Percentiles rank a stretch among this genome's conserved stretches.
phyloP scores from a whole-genome alignment of 2,329 filamentous ascomycete genomes.

The Exophiala mesophila region DNA sequence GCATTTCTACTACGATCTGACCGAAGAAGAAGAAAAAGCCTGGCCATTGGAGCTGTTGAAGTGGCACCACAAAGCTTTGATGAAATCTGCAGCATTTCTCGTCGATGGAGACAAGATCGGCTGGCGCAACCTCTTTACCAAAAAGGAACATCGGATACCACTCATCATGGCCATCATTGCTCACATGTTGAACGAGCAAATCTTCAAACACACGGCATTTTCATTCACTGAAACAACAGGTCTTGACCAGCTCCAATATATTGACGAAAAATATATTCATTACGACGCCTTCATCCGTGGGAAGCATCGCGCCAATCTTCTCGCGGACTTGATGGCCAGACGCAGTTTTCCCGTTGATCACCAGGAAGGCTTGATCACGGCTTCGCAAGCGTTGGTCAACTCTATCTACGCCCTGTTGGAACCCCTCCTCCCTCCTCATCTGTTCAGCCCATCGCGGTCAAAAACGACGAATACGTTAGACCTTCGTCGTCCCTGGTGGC shows the following conservation, averaged over 20 bases:
- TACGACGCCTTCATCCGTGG: constrained; percentile 22
- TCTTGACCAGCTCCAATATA: constrained; percentile 11
- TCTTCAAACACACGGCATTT: constrained; percentile 23
- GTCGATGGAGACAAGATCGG: constrained; percentile 15
- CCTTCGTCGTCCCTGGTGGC: not conserved
- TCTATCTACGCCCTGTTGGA: not conserved
- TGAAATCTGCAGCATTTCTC: constrained; percentile 11
- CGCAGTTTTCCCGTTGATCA: not conserved
- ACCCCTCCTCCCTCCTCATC: constrained; percentile 1
- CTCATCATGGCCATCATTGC: constrained; percentile 21
- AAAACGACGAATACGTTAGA: not conserved
- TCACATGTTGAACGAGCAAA: constrained; percentile 17
- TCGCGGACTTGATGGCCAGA: constrained; percentile 6
- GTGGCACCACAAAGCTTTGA: constrained; percentile 8
- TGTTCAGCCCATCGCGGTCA: not conserved
- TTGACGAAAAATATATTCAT: constrained; percentile 20
- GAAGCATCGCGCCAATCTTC: constrained; percentile 13
- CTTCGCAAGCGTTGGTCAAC: not conserved
- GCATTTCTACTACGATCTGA: constrained; percentile 19
- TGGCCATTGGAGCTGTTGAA: constrained; percentile 19
- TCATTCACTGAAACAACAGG: constrained; percentile 4
- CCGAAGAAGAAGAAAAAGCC: constrained; percentile 6
- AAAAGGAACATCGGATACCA: constrained; percentile 12
- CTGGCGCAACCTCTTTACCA: constrained; percentile 24
- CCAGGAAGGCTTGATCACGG: not conserved